Base-by-base conservation (phyloP, 2,329 filamentous ascomycete species). In the Bisporella sp. region DNA sequence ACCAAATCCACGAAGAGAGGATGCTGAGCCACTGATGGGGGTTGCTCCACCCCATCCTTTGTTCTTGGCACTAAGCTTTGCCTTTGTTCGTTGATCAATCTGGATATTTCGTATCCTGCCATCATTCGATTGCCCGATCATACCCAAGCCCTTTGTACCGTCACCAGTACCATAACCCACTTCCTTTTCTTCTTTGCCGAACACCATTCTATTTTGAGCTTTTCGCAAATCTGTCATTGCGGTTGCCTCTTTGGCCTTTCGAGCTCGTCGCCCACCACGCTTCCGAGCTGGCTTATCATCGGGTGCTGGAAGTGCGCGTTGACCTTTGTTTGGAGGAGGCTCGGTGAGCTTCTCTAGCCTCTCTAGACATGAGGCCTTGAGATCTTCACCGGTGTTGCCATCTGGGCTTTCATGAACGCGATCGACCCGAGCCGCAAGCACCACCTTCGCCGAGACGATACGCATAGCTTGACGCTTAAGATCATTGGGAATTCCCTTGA, bases 151-250 rank as follows among this genome's bases (percentile, higher is more conserved):
- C 53, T 85, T 84, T 0, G 91, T 95, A 49, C 81, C 81, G 59
- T 96, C 90, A 46, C 90, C 89, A 1, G 82, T 82, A 35, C 90
- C 92, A 66, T 95, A 97, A 32, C 91, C 92, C 1, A 93, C 84
- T 69, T 99, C 93, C 61, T 82, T 85, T 69, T 99, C 93, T 68
- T 97, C 92, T 66, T 95, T 93, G 52, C 91, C 91, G 64, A 99
- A 99, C 0, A 85, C 89, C 80, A 99, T 85, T 48, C 93, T 82
- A 71, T 99, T 99, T 70, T 97, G 93, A 4, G 90, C 90, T 68
- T 97, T 96, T 57, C 91, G 84, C 31, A 99, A 74, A 49, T 99
- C 93, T 0, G 93, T 99, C 89, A 96, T 95, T 53, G 93, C 92
- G 5, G 89, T 89, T 4, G 92, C 91, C 69, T 96, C 93, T 77